Evolutionary conservation across 2,329 filamentous ascomycete genomes (phyloP).

Genomic region (Xylariaceae sp.): DNA sequence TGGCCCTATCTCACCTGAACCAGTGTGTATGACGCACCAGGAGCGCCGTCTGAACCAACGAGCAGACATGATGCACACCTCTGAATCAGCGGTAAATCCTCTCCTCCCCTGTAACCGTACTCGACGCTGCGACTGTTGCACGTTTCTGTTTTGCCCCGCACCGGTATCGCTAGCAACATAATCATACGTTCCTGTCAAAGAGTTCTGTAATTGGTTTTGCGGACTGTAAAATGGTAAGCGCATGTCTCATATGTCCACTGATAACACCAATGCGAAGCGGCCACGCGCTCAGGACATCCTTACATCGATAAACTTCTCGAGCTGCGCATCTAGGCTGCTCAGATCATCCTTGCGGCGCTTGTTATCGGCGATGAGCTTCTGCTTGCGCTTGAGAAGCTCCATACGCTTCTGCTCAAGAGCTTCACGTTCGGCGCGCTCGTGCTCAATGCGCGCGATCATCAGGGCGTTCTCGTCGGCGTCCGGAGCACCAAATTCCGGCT

Average conservation of each 20-base stretch:
- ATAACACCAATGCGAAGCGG: constrained; percentile 12
- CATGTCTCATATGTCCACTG: constrained; percentile 4
- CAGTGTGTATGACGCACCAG: not conserved
- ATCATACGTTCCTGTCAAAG: constrained; percentile 61
- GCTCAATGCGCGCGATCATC: constrained; percentile 86
- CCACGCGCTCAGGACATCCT: constrained; percentile 27
- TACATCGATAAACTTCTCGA: constrained; percentile 92
- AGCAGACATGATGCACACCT: too few relatives aligned
- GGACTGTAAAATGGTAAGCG: constrained; percentile 45
- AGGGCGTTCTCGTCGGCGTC: constrained; percentile 71
- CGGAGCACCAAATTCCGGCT: constrained; percentile 62
- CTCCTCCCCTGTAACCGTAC: too few relatives aligned
- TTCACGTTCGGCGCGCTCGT: constrained; percentile 82
- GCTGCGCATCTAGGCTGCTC: constrained; percentile 81
- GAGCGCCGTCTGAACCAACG: not conserved
- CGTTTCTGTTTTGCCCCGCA: too few relatives aligned
- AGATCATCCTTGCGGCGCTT: constrained; percentile 92
- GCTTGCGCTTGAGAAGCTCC: constrained; percentile 63
- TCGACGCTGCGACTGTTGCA: too few relatives aligned
- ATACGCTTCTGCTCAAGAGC: constrained; percentile 80
- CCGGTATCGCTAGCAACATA: too few relatives aligned
- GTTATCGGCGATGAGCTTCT: constrained; percentile 65
- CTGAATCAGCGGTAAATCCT: too few relatives aligned
- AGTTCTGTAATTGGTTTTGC: constrained; percentile 84
- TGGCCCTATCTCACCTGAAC: too few relatives aligned